Evolutionary conservation across 176 grass and related monocot genomes (phyloP), one percentile per base, ranked within the genome.

Genomic region (Urochloa ruziziensis): DNA sequence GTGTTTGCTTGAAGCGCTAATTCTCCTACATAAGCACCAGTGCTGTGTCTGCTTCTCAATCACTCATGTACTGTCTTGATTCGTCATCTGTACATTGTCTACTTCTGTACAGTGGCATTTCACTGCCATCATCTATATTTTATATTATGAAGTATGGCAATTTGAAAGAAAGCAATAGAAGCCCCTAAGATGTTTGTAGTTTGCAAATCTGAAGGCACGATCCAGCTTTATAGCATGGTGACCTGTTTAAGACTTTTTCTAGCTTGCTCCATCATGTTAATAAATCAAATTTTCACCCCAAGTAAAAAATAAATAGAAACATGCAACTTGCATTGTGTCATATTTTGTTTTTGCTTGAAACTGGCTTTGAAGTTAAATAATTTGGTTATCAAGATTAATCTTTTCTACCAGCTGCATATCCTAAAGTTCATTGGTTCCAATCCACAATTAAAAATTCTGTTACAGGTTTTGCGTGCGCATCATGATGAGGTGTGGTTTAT

Each of bases 401-500:
- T 34, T 81, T 82, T 68, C 49, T 80, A 11, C 51, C 75, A 82
- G 16, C 36, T 74, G 30, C 78, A 79, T 81, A 74, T 67, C 28
- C 77, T 73, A 47, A 61, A 64, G 58, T 25, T 69, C 5, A 48
- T 25, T 82, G 66, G 28, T 77, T 53, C 44, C 51, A 90, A 76
- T 80, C 46, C 47, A 62, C 17, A 67, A 59, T 8, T 21, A 42
- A 43, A 43, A 80, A 58, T 14, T 1, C 52, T 71, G n/a, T 78
- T 40, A 27, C 80, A 97, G 95, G 88, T 97, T 82, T 86, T 97
- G 75, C 44, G 49, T 73, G 78, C 78, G 53, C 95, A 97, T 65
- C 30, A 30, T 75, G 95, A 94, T 81, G 95, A 97, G 91, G 95
- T 97, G 77, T 97, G 92, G 92, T 97, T 91, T 86, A 64, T 97